phyloP scores from a whole-genome alignment of 2,329 filamentous ascomycete species.

The Fusarium kyushuense region DNA sequence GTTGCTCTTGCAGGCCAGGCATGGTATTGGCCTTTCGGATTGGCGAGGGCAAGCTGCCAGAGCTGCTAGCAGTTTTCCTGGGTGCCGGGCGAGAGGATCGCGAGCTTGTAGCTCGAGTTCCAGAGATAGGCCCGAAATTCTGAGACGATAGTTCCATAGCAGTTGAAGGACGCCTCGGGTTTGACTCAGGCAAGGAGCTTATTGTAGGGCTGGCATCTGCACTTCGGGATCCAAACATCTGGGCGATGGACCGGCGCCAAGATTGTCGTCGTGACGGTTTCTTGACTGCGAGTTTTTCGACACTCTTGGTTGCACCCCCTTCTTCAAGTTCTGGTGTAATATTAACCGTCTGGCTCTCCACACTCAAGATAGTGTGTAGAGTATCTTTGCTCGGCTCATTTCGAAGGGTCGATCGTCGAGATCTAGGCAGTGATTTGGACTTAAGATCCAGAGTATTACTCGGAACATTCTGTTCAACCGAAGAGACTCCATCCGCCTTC shows the following conservation, averaged over 20 bases:
- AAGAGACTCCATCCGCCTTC: constrained; percentile 31
- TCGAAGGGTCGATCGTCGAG: constrained; percentile 55
- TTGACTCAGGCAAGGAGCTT: constrained; percentile 11
- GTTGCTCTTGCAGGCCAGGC: constrained; percentile 4
- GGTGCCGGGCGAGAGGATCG: constrained; percentile 5
- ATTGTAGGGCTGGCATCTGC: constrained; percentile 19
- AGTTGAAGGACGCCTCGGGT: constrained; percentile 22
- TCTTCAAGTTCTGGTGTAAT: constrained; percentile 12
- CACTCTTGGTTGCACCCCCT: background rate
- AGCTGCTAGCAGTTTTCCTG: constrained; percentile 15
- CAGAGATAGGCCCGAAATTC: background rate
- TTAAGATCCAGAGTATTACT: constrained; percentile 43
- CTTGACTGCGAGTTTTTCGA: constrained; percentile 2
- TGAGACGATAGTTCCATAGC: constrained; percentile 13
- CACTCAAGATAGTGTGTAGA: constrained; percentile 63
- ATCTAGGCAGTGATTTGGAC: constrained; percentile 46
- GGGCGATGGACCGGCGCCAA: constrained; percentile 35
- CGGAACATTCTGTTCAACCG: constrained; percentile 44
- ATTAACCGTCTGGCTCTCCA: constrained; percentile 55
- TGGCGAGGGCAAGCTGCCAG: constrained; percentile 14
- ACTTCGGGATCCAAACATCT: constrained; percentile 36
- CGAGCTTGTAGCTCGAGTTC: constrained; percentile 9
- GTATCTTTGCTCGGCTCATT: constrained; percentile 61
- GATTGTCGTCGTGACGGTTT: constrained; percentile 35
- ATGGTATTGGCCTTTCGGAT: constrained; percentile 6